A percentile compares a stretch with the other conserved stretches of the same genome.
Evolutionary conservation across 2,329 filamentous ascomycete species (phyloP).

Genomic region (Arthroderma sp.): DNA sequence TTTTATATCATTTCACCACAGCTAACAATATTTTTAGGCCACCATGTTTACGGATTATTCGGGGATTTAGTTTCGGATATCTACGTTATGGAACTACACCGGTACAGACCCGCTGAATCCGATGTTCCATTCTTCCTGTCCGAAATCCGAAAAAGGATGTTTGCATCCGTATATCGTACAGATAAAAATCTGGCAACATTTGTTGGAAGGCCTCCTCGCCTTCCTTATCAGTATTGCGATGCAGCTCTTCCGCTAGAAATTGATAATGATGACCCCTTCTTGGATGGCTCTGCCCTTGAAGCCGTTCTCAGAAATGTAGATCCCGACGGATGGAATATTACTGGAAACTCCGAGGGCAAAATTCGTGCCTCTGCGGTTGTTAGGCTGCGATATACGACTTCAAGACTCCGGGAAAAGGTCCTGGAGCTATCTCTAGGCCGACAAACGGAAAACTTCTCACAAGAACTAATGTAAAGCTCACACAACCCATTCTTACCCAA

Average conservation of each 20-base stretch:
- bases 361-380: slow-evolving; percentile 11
- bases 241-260: slow-evolving; percentile 17
- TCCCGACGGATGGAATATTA: slow-evolving; percentile 14
- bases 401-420: slow-evolving; percentile 15
- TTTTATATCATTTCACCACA: not conserved
- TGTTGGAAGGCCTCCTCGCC: slow-evolving; percentile 18
- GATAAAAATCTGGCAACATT: slow-evolving; percentile 21
- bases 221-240: slow-evolving; percentile 19
- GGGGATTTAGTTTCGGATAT: slow-evolving; percentile 12
- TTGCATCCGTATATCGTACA: slow-evolving; percentile 15
- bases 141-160: slow-evolving; percentile 16
- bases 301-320: slow-evolving; percentile 10
- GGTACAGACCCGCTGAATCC: slow-evolving; percentile 5
- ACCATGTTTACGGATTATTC: slow-evolving; percentile 10
- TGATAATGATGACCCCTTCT: slow-evolving; percentile 16
- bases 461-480: slow-evolving; percentile 5
- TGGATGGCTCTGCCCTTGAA: slow-evolving; percentile 6
- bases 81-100: slow-evolving; percentile 10
- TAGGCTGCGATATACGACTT: slow-evolving; percentile 13
- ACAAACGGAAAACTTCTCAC: slow-evolving; percentile 4
- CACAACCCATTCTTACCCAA: not conserved
- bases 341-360: slow-evolving; percentile 4
- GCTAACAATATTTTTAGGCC: slow-evolving; percentile 9
- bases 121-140: slow-evolving; percentile 17
- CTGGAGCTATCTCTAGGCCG: slow-evolving; percentile 14